These are phyloP conservation scores for Globisporangium uncinulatum DNA, from an alignment of 352 stramenopile species.

Conservation along the genomic window DNA sequence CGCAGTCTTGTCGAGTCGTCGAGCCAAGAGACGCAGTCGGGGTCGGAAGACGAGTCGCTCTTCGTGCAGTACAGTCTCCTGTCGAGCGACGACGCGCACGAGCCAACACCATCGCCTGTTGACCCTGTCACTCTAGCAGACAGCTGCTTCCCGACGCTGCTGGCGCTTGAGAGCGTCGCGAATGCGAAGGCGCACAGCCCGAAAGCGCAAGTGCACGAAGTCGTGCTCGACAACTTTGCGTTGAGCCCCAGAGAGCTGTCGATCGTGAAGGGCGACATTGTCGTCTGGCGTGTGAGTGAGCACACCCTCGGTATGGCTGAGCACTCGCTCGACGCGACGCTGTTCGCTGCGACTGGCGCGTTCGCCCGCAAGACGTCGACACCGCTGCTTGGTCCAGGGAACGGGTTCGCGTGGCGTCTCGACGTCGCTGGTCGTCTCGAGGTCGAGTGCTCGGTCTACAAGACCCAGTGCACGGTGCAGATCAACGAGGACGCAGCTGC, in stretches of 20 bases:
- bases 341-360: constrained; percentile 7
- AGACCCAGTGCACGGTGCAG: constrained; percentile 22
- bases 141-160: constrained; percentile 20
- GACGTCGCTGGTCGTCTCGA: constrained; percentile 12
- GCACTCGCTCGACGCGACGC: constrained; percentile 27
- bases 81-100: not conserved
- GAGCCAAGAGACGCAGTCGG: constrained; percentile 69
- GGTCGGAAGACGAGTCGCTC: constrained; percentile 44
- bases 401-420: constrained; percentile 32
- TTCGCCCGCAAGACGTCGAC: constrained; percentile 14
- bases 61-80: constrained; percentile 27
- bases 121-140: constrained; percentile 3
- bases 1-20: constrained; percentile 32
- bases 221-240: constrained; percentile 30
- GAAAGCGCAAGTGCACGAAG: constrained; percentile 20
- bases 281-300: constrained; percentile 32
- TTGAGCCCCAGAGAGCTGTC: constrained; percentile 25
- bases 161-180: constrained; percentile 17
- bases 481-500: constrained; percentile 9
- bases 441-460: constrained; percentile 34
- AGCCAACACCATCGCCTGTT: too few species aligned
- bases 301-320: constrained; percentile 31
- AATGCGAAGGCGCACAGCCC: constrained; percentile 1
- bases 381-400: constrained; percentile 19
- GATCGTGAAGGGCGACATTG: constrained; percentile 25